Conservation (phyloP, 805 yeast genomes). For the Starmerella vaccinii region DNA sequence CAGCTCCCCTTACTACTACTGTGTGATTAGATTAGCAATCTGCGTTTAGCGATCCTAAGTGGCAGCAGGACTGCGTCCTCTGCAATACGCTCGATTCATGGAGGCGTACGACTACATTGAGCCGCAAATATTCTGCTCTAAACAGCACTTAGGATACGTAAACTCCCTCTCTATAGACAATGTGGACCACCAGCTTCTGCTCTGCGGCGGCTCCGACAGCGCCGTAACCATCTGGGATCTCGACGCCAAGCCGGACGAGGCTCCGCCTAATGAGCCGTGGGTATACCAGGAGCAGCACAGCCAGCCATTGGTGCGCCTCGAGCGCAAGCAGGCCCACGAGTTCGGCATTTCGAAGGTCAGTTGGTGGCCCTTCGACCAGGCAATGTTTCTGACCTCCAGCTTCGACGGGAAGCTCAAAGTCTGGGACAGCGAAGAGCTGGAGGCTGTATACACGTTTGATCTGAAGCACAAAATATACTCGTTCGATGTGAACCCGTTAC, state of each 20-base stretch:
- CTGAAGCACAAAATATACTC: conserved; percentile 54
- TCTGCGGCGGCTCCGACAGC: conserved; percentile 69
- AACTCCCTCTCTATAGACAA: conserved; percentile 52
- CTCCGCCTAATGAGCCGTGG: conserved; percentile 16
- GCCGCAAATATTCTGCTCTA: conserved; percentile 20
- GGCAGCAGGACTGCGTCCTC: too few species aligned
- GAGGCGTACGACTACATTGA: conserved; percentile 16
- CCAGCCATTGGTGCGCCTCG: conserved; percentile 16
- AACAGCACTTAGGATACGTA: conserved; percentile 38
- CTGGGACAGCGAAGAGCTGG: conserved; percentile 66
- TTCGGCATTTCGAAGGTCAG: conserved; percentile 63
- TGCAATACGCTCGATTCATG: too few species aligned
- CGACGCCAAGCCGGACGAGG: conserved; percentile 23
- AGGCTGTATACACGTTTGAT: conserved; percentile 57
- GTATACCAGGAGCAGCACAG: conserved; percentile 16
- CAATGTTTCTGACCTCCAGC: conserved; percentile 73
- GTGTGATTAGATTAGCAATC: background rate
- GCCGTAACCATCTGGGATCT: conserved; percentile 59
- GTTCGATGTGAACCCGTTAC: conserved; percentile 48
- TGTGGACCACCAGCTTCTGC: conserved; percentile 37
- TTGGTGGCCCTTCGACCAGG: conserved; percentile 89
- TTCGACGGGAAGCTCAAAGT: conserved; percentile 66
- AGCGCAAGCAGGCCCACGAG: conserved; percentile 38
- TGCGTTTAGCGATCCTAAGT: background rate
- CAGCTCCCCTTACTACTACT: too few species aligned